These are phyloP conservation scores for Rhododendron kiyosumense DNA, from an alignment of 148 eudicot genomes.

Conservation along the genomic window DNA sequence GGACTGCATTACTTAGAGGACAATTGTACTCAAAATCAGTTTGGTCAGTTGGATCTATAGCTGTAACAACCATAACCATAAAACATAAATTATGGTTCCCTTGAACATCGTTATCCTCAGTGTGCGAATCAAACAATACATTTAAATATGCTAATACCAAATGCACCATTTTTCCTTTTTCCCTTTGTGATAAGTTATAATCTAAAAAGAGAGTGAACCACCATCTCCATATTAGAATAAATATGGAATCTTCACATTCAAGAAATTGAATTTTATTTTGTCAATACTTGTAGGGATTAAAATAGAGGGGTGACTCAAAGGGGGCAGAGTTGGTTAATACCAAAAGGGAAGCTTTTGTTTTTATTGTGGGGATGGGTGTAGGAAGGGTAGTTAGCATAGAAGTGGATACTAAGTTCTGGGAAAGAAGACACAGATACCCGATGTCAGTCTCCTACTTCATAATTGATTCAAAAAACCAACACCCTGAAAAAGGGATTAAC, in stretches of 20 bases:
- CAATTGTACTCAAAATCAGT: conserved; percentile 14
- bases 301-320: not conserved
- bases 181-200: not conserved
- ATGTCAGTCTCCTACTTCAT: not conserved
- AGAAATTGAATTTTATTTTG: not conserved
- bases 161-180: not conserved
- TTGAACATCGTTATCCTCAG: not conserved
- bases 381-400: not conserved
- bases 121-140: not conserved
- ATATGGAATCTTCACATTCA: not conserved
- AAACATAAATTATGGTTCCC: not conserved
- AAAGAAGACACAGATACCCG: no score
- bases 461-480: not conserved
- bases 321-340: not conserved
- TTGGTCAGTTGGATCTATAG: conserved; percentile 7
- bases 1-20: conserved; percentile 66
- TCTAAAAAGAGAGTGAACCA: not conserved
- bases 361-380: not conserved
- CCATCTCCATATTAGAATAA: not conserved
- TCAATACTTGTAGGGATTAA: not conserved
- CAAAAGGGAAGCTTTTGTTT: not conserved
- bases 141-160: not conserved
- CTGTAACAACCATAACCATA: not conserved
- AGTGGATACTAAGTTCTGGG: not conserved
- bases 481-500: not conserved